Evolutionary conservation across 805 yeast species (phyloP).

Genomic region (Yarrowia bubula): DNA sequence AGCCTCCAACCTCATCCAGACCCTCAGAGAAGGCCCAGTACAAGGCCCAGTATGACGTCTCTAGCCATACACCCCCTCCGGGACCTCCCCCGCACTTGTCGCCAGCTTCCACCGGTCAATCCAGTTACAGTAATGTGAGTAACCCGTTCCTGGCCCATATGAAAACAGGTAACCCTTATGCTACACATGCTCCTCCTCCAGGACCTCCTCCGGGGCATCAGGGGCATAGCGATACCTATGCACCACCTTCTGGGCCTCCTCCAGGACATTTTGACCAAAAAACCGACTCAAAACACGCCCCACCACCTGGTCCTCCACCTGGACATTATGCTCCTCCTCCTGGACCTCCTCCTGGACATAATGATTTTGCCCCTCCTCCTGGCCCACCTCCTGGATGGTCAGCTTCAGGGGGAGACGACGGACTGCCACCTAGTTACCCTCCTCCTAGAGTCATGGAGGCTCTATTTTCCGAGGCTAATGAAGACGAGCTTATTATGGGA

Average conservation of each 20-base stretch:
- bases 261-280: neutral
- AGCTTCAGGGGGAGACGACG: neutral
- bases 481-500: conserved; percentile 15
- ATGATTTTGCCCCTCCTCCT: conserved; percentile 21
- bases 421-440: conserved; percentile 15
- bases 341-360: conserved; percentile 17
- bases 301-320: conserved; percentile 12
- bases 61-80: neutral
- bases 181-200: conserved; percentile 1
- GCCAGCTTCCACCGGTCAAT: neutral
- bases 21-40: conserved; percentile 13
- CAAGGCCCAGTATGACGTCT: neutral
- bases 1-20: neutral
- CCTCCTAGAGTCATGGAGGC: conserved; percentile 23
- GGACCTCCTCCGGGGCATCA: conserved; percentile 4
- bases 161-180: conserved; percentile 15
- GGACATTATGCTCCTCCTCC: conserved; percentile 5
- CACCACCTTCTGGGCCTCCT: conserved; percentile 2
- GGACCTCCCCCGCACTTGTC: conserved; percentile 11
- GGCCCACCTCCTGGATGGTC: conserved; percentile 24
- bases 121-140: neutral
- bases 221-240: neutral
- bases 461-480: conserved; percentile 18
- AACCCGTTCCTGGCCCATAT: conserved; percentile 9
- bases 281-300: neutral